Conservation (phyloP, 2,329 filamentous ascomycete genomes). For the Diaporthe destruens region DNA sequence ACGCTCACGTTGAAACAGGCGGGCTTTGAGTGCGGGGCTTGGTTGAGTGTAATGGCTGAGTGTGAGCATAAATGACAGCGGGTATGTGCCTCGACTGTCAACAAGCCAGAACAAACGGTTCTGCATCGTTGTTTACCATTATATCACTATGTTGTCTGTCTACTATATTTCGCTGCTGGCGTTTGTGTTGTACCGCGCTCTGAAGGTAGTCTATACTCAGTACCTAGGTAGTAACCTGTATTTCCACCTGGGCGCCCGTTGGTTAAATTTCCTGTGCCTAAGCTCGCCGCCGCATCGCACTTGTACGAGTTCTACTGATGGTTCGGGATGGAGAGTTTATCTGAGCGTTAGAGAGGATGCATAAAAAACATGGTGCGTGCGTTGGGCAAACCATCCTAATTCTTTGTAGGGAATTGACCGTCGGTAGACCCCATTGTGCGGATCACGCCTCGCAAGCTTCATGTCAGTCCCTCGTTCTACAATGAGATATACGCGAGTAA, state of each 20-base stretch:
- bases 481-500: background rate
- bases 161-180: background rate
- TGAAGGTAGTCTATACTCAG: background rate
- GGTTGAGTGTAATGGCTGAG: background rate
- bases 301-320: background rate
- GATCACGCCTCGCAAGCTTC: background rate
- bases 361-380: background rate
- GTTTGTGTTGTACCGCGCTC: background rate
- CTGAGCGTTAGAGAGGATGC: background rate
- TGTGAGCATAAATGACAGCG: background rate
- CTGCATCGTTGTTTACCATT: background rate
- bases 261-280: background rate
- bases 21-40: background rate
- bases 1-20: background rate
- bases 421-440: background rate
- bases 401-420: background rate
- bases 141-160: background rate
- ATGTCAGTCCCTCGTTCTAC: background rate
- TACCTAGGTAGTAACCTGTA: too few species aligned
- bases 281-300: slow-evolving; percentile 6
- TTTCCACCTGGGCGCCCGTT: background rate
- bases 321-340: background rate
- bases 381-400: background rate
- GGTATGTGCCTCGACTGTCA: background rate
- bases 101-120: background rate